These are phyloP conservation scores for Hanseniaspora occidentalis DNA, from an alignment of 805 yeast species.

Conservation along the genomic window DNA sequence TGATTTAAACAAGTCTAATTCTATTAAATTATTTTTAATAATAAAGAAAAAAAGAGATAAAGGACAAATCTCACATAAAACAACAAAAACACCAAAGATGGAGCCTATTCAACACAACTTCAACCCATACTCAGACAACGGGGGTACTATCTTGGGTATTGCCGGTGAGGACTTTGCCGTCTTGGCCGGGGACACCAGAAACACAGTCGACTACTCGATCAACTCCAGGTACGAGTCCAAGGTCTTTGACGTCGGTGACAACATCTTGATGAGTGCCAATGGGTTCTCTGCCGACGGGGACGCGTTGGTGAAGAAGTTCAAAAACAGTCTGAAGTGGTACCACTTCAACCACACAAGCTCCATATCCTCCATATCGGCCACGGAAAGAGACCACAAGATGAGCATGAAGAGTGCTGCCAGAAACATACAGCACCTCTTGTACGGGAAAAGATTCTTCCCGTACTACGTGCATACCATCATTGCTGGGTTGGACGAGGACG, in stretches of 20 bases:
- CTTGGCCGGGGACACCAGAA: conserved; percentile 97
- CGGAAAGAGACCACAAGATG: conserved; percentile 26
- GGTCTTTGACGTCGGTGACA: conserved; percentile 80
- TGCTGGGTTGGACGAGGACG: conserved; percentile 80
- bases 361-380: conserved; percentile 1
- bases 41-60: not conserved
- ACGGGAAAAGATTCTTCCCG: conserved; percentile 92
- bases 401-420: conserved; percentile 71
- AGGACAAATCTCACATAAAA: conserved; percentile 2
- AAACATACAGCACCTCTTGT: conserved; percentile 75
- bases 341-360: conserved; percentile 65
- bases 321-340: conserved; percentile 68
- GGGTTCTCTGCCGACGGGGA: conserved; percentile 95
- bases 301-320: conserved; percentile 67
- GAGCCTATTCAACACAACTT: conserved; percentile 81
- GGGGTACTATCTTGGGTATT: conserved; percentile 94
- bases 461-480: conserved; percentile 90
- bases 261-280: conserved; percentile 78
- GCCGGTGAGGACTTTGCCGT: conserved; percentile 97
- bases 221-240: conserved; percentile 86
- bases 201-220: conserved; percentile 84
- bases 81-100: conserved; percentile 2
- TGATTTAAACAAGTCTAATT: too few species aligned
- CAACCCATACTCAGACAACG: conserved; percentile 89
- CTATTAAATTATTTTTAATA: too few species aligned